Evolutionary conservation across 2,329 filamentous ascomycete species (phyloP).

Genomic region (Ustilaginoidea virens): DNA sequence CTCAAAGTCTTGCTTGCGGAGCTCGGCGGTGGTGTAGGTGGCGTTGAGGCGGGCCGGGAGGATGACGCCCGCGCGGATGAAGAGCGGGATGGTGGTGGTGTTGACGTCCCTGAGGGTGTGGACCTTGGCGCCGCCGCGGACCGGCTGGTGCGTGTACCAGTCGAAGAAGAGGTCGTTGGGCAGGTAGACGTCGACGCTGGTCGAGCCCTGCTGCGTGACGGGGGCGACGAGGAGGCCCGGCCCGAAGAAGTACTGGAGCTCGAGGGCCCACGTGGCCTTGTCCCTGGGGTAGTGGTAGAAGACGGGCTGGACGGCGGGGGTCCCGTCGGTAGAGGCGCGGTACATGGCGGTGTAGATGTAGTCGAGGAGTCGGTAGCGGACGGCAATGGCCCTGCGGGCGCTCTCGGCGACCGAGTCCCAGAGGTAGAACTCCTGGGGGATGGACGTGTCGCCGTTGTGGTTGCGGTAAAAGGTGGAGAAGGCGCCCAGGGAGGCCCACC

Average conservation of each 20-base stretch:
- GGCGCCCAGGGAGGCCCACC: conserved; percentile 55
- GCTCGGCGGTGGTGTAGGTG: conserved; percentile 47
- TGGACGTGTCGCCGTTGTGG: conserved; percentile 36
- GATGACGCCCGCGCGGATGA: conserved; percentile 49
- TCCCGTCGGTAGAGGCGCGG: conserved; percentile 42
- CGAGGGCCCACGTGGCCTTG: conserved; percentile 25
- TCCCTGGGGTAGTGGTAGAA: conserved; percentile 54
- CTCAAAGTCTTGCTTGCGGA: conserved; percentile 52
- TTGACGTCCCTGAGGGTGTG: conserved; percentile 21
- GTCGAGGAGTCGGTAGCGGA: conserved; percentile 55
- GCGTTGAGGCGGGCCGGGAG: conserved; percentile 41
- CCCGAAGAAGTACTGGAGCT: conserved; percentile 36
- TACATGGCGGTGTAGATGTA: conserved; percentile 63
- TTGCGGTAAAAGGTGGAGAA: conserved; percentile 60
- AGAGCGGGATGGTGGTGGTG: conserved; percentile 43
- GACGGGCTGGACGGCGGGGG: conserved; percentile 51
- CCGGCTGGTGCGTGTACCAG: conserved; percentile 29
- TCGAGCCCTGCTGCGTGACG: conserved; percentile 27
- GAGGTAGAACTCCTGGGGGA: conserved; percentile 50
- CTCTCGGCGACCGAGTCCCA: conserved; percentile 47
- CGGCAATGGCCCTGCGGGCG: conserved; percentile 49
- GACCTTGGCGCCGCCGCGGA: conserved; percentile 24
- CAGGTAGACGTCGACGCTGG: conserved; percentile 30
- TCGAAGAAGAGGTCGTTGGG: conserved; percentile 35
- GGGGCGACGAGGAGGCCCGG: conserved; percentile 31